Evolutionary conservation across 1,284 basidiomycete species (phyloP).

Genomic region (Psilocybe mexicana): DNA sequence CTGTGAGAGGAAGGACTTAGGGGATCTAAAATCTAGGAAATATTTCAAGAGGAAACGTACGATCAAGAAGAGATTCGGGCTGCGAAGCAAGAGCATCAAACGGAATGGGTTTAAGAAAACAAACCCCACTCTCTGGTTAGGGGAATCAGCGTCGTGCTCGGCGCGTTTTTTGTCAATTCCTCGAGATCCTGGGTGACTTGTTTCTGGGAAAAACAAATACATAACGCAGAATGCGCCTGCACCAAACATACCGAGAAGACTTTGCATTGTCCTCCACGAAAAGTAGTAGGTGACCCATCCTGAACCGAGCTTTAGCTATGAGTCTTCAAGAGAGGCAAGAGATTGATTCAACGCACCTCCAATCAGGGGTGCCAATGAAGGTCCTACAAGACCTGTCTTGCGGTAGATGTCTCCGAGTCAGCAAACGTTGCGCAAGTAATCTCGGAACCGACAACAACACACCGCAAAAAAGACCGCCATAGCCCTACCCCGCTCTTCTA

Average conservation of each 20-base stretch:
- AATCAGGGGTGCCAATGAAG: slow-evolving; percentile 43
- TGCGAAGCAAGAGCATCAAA: slow-evolving; percentile 31
- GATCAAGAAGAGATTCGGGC: slow-evolving; percentile 34
- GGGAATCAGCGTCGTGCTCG: background rate
- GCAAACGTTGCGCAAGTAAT: background rate
- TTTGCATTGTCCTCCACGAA: slow-evolving; percentile 74
- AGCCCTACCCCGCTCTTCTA: slow-evolving; percentile 61
- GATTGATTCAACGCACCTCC: slow-evolving; percentile 36
- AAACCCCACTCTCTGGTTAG: slow-evolving; percentile 16
- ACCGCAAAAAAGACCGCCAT: slow-evolving; percentile 67
- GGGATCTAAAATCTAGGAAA: background rate
- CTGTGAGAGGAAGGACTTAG: slow-evolving; percentile 1
- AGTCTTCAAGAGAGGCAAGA: background rate
- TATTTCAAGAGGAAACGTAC: slow-evolving; percentile 19
- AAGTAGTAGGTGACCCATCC: slow-evolving; percentile 50
- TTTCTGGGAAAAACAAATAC: slow-evolving; percentile 67
- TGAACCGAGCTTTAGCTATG: slow-evolving; percentile 21
- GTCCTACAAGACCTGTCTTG: slow-evolving; percentile 44
- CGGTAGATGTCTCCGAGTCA: background rate
- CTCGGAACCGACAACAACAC: slow-evolving; percentile 17
- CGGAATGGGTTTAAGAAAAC: slow-evolving; percentile 34
- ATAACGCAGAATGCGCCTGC: slow-evolving; percentile 47
- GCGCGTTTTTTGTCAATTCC: slow-evolving; percentile 32
- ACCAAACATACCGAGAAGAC: slow-evolving; percentile 45
- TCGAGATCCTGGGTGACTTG: slow-evolving; percentile 42